Conservation (phyloP, 805 yeast genomes). For the Yamadazyma nakazawae region DNA sequence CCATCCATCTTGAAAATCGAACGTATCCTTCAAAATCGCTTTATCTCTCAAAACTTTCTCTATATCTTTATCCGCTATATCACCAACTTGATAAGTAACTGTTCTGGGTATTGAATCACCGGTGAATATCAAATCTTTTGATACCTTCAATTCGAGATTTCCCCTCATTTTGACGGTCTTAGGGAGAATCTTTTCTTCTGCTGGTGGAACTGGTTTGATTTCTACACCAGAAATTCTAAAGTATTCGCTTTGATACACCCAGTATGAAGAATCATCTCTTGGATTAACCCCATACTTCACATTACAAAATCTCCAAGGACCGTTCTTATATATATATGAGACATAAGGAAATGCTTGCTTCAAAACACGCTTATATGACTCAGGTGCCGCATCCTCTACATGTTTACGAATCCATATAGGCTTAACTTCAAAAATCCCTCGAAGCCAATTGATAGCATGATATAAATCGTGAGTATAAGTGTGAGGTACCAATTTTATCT, state of each 20-base stretch:
- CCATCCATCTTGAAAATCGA: constrained; percentile 79
- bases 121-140: constrained; percentile 55
- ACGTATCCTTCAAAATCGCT: constrained; percentile 30
- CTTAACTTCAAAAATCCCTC: constrained; percentile 56
- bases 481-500: constrained; percentile 27
- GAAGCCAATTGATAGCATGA: constrained; percentile 43
- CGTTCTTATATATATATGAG: constrained; percentile 76
- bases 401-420: constrained; percentile 88
- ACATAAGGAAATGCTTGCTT: constrained; percentile 82
- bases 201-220: constrained; percentile 6
- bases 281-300: constrained; percentile 82
- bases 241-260: constrained; percentile 79
- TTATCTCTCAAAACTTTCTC: constrained; percentile 37
- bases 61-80: constrained; percentile 67
- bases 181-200: constrained; percentile 21
- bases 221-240: constrained; percentile 53
- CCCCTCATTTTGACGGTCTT: constrained; percentile 19
- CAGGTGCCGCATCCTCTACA: constrained; percentile 53
- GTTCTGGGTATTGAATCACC: constrained; percentile 69
- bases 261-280: constrained; percentile 46
- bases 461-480: constrained; percentile 31
- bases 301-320: constrained; percentile 93
- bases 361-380: constrained; percentile 42
- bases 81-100: constrained; percentile 75
- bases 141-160: constrained; percentile 15